phyloP scores from a whole-genome alignment of 805 yeast genomes.

The Scheffersomyces lignosus region DNA sequence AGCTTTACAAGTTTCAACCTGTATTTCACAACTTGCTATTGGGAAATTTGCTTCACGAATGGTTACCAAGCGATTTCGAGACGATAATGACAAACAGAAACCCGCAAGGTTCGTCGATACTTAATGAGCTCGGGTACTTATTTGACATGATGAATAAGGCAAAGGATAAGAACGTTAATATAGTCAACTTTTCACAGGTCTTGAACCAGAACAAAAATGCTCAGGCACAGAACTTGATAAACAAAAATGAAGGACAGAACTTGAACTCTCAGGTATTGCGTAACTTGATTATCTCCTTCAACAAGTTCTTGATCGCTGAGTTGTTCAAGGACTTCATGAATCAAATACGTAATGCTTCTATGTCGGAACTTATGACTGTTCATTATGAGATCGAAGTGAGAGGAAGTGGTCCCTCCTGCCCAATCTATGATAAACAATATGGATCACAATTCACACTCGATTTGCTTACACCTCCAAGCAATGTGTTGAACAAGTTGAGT shows the following conservation, averaged over 20 bases:
- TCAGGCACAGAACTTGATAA: conserved; percentile 49
- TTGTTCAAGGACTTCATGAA: conserved; percentile 50
- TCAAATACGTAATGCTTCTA: conserved; percentile 22
- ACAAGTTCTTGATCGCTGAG: conserved; percentile 55
- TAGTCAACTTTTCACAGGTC: conserved; percentile 67
- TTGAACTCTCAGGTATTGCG: conserved; percentile 47
- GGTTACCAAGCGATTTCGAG: conserved; percentile 42
- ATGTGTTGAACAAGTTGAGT: conserved; percentile 22
- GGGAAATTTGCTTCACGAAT: conserved; percentile 49
- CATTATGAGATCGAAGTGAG: conserved; percentile 42
- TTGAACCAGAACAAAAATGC: conserved; percentile 46
- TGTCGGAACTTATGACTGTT: conserved; percentile 41
- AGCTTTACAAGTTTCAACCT: conserved; percentile 76
- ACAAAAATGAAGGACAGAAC: conserved; percentile 47
- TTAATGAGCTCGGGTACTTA: conserved; percentile 83
- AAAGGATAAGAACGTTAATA: conserved; percentile 65
- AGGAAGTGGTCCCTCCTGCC: conserved; percentile 37
- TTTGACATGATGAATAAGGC: conserved; percentile 91
- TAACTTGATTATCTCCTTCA: conserved; percentile 51
- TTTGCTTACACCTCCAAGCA: conserved; percentile 38
- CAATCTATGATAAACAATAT: conserved; percentile 30
- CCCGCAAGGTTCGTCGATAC: conserved; percentile 50
- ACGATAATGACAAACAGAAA: conserved; percentile 26
- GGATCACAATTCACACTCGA: conserved; percentile 44
- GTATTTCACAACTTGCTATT: conserved; percentile 66